Percentiles rank a stretch among this genome's conserved stretches.
Conservation (phyloP, 139 green algal species). For the Eudorina sp. region DNA sequence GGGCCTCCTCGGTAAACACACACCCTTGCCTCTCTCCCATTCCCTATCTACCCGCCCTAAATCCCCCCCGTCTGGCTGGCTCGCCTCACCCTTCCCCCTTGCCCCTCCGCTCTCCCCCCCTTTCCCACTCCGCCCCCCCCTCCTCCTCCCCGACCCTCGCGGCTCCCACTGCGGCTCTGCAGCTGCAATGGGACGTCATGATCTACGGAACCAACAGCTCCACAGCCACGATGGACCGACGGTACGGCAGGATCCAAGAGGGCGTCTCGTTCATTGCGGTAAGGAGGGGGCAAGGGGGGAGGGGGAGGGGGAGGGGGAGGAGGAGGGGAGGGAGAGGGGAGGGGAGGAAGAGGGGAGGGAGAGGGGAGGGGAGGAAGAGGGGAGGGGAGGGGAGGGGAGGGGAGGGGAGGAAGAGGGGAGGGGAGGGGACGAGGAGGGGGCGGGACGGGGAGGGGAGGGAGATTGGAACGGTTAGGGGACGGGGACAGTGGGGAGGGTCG, state of each 20-base stretch:
- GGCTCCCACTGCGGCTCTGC: not conserved
- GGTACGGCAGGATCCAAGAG: not conserved
- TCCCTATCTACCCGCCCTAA: no score
- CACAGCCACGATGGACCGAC: not conserved
- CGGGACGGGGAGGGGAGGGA: no score
- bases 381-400: no score
- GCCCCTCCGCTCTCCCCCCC: no score
- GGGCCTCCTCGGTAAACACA: no score
- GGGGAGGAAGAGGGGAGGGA: not conserved
- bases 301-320: not conserved
- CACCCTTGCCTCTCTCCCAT: no score
- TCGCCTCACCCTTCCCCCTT: not conserved
- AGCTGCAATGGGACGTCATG: constrained; percentile 38
- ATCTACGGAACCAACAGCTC: constrained; percentile 38
- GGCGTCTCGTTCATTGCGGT: constrained; percentile 11
- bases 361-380: not conserved
- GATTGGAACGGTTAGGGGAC: no score
- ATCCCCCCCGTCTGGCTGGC: no score
- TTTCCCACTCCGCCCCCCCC: not conserved
- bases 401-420: no score
- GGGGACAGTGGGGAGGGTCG: no score
- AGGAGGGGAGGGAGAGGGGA: not conserved
- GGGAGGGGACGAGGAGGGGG: no score
- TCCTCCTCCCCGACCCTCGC: not conserved
- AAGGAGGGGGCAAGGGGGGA: not conserved